Evolutionary conservation across 2,329 filamentous ascomycete genomes (phyloP), one percentile per base, ranked within the genome.

Genomic region (Talaromyces pinophilus): DNA sequence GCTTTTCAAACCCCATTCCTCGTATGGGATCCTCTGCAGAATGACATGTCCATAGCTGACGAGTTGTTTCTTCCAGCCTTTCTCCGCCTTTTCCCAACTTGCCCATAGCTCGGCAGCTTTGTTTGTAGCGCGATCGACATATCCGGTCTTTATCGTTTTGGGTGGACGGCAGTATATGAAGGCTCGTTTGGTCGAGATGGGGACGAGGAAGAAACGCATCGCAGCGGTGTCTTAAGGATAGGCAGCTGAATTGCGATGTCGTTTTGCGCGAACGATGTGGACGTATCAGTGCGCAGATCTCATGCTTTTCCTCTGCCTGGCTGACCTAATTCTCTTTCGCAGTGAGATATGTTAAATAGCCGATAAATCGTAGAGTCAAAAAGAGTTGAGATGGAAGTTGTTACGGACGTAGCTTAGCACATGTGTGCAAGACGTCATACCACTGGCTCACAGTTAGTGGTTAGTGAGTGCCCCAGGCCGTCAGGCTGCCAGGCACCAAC

Each of bases 1-100:
- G 42, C 92, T 96, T 82, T 98, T 98, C 71, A 99, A 84, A 0
- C 92, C 93, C 95, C 95, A 99, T 89, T 99, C 95, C 80, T 98
- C 92, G 77, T 92, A 97, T 2, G 95, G 92, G 73, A 99, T 96
- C 69, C 92, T 88, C 72, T 92, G 89, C 68, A 99, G 87, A 17
- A 92, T 88, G 59, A 88, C 83, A 80, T 99, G 97, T 65, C 95
- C 95, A 78, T 94, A 96, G 67, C 86, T 84, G 62, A 95, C 94
- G 22, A 97, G 85, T 72, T 88, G 88, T 75, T 90, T 92, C 83
- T 97, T 92, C 95, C 95, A 98, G 63, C 92, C 91, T 54, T 84
- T 84, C 19, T 93, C 88, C 71, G 90, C 90, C 77, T 90, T 88
- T 79, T 98, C 95, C 93, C 94, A 98, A 67, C 83, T 82, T 3